Conservation (phyloP, 176 grass and related monocot species). For the Urochloa ruziziensis region DNA sequence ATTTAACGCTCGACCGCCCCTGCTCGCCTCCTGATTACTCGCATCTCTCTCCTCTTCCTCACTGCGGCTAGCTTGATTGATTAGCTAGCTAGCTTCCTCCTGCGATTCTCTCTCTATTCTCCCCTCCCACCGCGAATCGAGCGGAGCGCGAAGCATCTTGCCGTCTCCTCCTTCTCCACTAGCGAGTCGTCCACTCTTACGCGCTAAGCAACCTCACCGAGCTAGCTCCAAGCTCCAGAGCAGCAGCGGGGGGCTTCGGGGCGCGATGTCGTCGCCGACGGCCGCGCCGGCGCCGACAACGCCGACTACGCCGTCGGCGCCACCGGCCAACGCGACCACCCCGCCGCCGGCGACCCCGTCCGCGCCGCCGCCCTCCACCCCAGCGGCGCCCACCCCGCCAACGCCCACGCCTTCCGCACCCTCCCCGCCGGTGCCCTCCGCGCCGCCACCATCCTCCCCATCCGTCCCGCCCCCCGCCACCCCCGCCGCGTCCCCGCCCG, state of each 20-base stretch:
- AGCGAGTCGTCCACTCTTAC: conserved; percentile 22
- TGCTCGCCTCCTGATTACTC: not conserved
- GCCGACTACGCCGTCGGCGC: not conserved
- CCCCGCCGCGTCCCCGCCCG: conserved; percentile 27
- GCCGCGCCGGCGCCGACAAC: conserved; percentile 45
- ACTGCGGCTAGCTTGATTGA: not conserved
- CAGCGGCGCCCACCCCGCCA: not conserved
- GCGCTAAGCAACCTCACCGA: conserved; percentile 15
- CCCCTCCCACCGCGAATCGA: not conserved
- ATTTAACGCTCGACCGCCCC: not conserved
- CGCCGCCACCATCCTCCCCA: not conserved
- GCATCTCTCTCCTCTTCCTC: not conserved
- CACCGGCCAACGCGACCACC: not conserved
- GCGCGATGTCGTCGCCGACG: conserved; percentile 50
- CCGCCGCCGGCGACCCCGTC: not conserved
- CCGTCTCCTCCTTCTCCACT: not conserved
- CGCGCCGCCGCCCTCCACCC: not conserved
- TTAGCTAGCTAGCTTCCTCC: not conserved
- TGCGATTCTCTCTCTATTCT: not conserved
- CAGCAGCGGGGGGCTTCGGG: not conserved
- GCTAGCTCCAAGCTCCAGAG: not conserved
- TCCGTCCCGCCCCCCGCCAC: not conserved
- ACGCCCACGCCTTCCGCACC: not conserved
- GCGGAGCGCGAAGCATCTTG: not conserved
- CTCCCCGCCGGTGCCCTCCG: not conserved